Base-by-base conservation (phyloP, 352 stramenopile species). In the Globisporangium middletonii region DNA sequence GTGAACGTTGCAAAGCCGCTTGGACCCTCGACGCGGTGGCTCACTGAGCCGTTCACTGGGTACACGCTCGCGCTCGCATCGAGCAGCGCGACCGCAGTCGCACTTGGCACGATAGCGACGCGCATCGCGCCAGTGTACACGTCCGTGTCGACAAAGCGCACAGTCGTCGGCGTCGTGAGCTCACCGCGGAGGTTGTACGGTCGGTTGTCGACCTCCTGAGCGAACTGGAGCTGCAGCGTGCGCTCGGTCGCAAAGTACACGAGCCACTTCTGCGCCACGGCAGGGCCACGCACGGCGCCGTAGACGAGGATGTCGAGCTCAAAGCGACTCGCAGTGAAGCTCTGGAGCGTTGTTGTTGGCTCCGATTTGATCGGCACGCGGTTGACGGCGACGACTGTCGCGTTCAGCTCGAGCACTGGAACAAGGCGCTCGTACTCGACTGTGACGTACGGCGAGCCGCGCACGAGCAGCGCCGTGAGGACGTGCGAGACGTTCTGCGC, bases 391-490 rank as follows among this genome's bases (percentile, higher is more conserved):
- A 77, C 58, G 26, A 94, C 64, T 6, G 70, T 80, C 33, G 68
- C 78, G 48, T 91, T 89, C 33, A 89, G 65, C 61, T 90, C 78
- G 26, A 95, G 47, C 49, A 92, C 71, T 0, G 86, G 86, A 7
- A 89, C 65, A 15, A 89, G 37, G 23, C 75, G 62, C 41, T 77
- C 58, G 67, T 94, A 95, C 64, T 92, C 76, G 38, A 94, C 76
- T 13, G 86, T 93, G 9, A 94, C 53, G 70, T 92, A 95, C 13
- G 86, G 82, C 15, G 82, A 77, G 18, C 83, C 84, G 7, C 84
- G 76, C 50, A 88, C 72, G 33, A 95, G 62, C 19, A 60, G 38
- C 16, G 61, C 61, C 6, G 57, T 51, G 44, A 75, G 68, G 18
- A 44, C 23, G 50, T 68, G 59, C 26, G 51, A 12, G 6, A 49